Conservation (phyloP, 345 rosid genomes). For the Rhizophora apiculata region DNA sequence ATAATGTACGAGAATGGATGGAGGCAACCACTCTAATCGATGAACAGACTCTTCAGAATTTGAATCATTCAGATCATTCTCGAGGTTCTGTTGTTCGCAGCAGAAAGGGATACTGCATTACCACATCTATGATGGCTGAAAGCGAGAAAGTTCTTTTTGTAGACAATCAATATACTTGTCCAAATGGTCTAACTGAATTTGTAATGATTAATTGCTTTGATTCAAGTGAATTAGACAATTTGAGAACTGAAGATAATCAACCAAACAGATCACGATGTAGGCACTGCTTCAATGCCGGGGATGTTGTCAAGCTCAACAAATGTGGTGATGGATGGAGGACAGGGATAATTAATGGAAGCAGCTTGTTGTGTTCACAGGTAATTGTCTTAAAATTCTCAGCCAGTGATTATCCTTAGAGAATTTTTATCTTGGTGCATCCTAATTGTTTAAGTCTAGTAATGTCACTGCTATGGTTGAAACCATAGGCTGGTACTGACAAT, state of each 20-base stretch:
- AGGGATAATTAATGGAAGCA: slow-evolving; percentile 34
- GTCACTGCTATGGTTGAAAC: background rate
- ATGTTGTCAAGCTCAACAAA: slow-evolving; percentile 62
- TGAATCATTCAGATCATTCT: slow-evolving; percentile 35
- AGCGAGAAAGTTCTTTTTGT: slow-evolving; percentile 32
- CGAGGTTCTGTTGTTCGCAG: slow-evolving; percentile 26
- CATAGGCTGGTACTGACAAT: background rate
- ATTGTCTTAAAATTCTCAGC: background rate
- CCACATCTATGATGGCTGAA: slow-evolving; percentile 46
- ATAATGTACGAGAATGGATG: slow-evolving; percentile 60
- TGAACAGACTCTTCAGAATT: slow-evolving; percentile 31
- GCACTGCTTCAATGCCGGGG: slow-evolving; percentile 63
- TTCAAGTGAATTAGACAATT: slow-evolving; percentile 13
- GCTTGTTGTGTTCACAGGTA: slow-evolving; percentile 62
- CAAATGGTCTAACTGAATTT: slow-evolving; percentile 52
- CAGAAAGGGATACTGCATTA: slow-evolving; percentile 76
- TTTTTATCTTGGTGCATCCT: background rate
- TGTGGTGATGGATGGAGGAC: slow-evolving; percentile 56
- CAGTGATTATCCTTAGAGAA: background rate
- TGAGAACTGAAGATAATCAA: slow-evolving; percentile 20
- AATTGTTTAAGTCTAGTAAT: background rate
- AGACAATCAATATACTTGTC: slow-evolving; percentile 47
- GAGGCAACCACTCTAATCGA: slow-evolving; percentile 42
- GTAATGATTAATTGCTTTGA: slow-evolving; percentile 38
- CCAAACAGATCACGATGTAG: slow-evolving; percentile 19